Evolutionary conservation across 345 rosid species (phyloP).

Genomic region (Anastatica hierochuntica): DNA sequence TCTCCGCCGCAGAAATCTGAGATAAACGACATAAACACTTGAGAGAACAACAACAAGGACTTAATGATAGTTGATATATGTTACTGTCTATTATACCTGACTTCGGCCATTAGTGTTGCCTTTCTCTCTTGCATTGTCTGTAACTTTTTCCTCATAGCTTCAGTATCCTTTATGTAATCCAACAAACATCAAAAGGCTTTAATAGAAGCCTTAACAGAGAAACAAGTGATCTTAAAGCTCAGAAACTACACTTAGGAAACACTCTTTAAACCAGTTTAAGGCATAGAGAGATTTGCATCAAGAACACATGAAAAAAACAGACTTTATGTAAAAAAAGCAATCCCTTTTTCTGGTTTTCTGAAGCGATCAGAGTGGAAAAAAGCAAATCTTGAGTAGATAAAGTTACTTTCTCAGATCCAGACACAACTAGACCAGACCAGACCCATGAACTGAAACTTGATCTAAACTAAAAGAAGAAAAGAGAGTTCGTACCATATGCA

Average conservation of each 20-base stretch:
- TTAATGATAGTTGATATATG: background rate
- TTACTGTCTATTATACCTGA: constrained; percentile 37
- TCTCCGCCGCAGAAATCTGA: constrained; percentile 64
- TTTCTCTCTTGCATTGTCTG: constrained; percentile 44
- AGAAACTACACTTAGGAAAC: background rate
- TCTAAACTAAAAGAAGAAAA: constrained; percentile 9
- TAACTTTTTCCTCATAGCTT: constrained; percentile 35
- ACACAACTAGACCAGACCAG: constrained; percentile 8
- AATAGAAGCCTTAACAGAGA: background rate
- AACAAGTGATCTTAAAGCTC: background rate
- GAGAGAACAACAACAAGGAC: background rate
- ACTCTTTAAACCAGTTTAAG: constrained; percentile 6
- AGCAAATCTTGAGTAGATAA: background rate
- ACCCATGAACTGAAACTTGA: constrained; percentile 12
- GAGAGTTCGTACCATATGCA: constrained; percentile 35
- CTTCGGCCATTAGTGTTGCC: constrained; percentile 52
- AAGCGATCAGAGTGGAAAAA: constrained; percentile 12
- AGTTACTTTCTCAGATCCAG: constrained; percentile 31
- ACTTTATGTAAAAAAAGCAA: background rate
- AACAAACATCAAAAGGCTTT: constrained; percentile 1
- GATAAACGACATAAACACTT: background rate
- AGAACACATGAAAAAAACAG: background rate
- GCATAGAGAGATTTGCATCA: background rate
- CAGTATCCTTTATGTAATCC: constrained; percentile 46
- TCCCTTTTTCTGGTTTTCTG: background rate